Percentiles rank a stretch among this genome's conserved stretches.
phyloP scores from a whole-genome alignment of 1,139 yeast species.

The Meyerozyma guilliermondii region DNA sequence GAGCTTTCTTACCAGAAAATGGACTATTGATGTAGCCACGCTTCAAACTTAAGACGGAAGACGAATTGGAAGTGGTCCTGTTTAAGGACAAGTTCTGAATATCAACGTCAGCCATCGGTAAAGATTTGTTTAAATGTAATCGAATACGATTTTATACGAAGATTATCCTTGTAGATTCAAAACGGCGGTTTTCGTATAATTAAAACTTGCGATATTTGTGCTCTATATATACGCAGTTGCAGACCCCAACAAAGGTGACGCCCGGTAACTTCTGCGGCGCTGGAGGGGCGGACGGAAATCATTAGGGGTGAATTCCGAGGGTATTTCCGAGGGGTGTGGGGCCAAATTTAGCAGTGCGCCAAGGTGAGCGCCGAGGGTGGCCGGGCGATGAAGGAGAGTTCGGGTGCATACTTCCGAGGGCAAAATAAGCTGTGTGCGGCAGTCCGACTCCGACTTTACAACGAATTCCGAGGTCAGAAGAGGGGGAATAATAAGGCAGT shows the following conservation, averaged over 20 bases:
- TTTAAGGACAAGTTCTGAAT: slow-evolving; percentile 21
- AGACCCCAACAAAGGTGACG: not conserved
- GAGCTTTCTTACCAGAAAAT: slow-evolving; percentile 77
- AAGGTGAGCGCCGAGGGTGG: too few relatives aligned
- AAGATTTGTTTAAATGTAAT: not conserved
- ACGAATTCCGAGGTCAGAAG: not conserved
- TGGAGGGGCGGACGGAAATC: not conserved
- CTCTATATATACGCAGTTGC: not conserved
- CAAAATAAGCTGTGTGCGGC: not conserved
- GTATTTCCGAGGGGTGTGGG: too few relatives aligned
- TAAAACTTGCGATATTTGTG: not conserved
- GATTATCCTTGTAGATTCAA: not conserved
- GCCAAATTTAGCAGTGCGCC: too few relatives aligned
- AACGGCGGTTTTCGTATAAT: not conserved
- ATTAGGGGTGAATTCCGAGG: too few relatives aligned
- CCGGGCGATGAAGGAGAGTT: too few relatives aligned
- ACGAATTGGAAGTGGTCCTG: slow-evolving; percentile 24
- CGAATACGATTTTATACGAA: not conserved
- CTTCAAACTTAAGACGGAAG: slow-evolving; percentile 30
- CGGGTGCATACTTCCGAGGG: not conserved
- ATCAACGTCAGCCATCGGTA: slow-evolving; percentile 12
- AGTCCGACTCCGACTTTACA: too few relatives aligned
- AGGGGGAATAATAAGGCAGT: not conserved
- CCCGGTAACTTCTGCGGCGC: not conserved
- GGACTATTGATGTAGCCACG: slow-evolving; percentile 71